Evolutionary conservation across 495 filamentous ascomycete species (phyloP).

Genomic region (Penicillium turbatum): DNA sequence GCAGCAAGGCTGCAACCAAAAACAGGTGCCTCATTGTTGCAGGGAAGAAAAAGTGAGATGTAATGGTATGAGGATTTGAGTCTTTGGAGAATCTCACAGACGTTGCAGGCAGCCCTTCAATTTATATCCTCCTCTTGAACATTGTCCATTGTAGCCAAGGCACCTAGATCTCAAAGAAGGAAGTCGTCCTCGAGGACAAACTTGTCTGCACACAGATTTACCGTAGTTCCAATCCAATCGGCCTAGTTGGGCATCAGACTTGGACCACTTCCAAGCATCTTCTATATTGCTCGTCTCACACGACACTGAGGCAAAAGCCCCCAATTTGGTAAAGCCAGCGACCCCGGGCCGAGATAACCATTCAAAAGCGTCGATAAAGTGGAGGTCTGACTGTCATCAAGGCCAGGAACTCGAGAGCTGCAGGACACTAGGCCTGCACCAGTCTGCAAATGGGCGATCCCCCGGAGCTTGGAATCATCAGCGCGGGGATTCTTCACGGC

Average conservation of each 20-base stretch:
- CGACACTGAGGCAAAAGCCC: background rate
- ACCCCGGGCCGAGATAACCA: background rate
- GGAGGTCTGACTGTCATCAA: background rate
- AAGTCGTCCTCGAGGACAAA: background rate
- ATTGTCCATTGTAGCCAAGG: background rate
- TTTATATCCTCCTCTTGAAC: background rate
- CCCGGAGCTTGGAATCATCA: constrained; percentile 5
- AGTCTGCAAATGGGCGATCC: constrained; percentile 14
- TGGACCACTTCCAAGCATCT: background rate
- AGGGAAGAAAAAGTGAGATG: too few species aligned
- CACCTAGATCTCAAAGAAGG: background rate
- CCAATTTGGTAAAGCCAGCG: background rate
- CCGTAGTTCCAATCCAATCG: background rate
- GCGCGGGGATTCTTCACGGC: constrained; percentile 14
- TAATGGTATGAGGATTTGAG: background rate
- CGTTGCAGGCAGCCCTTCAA: background rate
- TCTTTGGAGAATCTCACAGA: background rate
- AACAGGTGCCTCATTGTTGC: background rate
- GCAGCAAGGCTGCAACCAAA: background rate
- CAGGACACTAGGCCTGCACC: constrained; percentile 1
- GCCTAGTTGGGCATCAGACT: background rate
- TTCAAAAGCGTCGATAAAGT: background rate
- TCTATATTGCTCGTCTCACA: background rate
- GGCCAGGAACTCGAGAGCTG: background rate
- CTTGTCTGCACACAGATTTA: background rate